Conservation (phyloP, 192 early-diverging fungal species). For the Coemansia sp. region DNA sequence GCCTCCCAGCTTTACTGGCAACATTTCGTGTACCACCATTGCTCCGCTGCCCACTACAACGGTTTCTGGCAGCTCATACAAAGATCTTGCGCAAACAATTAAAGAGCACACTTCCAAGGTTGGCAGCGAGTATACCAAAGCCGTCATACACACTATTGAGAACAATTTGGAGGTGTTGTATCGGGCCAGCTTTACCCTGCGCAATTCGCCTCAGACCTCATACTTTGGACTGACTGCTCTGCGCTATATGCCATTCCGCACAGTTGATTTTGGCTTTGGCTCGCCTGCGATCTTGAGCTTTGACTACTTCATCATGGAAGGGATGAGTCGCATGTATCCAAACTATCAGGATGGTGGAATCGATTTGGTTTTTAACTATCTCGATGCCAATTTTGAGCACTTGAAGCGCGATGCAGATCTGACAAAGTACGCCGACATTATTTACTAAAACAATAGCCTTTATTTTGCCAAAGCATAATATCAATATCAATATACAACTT, state of each 20-base stretch:
- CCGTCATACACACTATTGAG: constrained; percentile 27
- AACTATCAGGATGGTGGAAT: constrained; percentile 49
- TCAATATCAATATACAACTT: too few relatives aligned
- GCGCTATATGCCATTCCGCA: constrained; percentile 35
- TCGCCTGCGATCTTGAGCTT: constrained; percentile 27
- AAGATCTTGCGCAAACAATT: constrained; percentile 28
- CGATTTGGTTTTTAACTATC: constrained; percentile 40
- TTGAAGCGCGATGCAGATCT: constrained; percentile 14
- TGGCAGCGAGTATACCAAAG: constrained; percentile 35
- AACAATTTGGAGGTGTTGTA: constrained; percentile 41
- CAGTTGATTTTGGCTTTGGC: constrained; percentile 51
- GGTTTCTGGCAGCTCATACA: constrained; percentile 15
- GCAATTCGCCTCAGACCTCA: constrained; percentile 36
- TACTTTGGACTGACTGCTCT: constrained; percentile 37
- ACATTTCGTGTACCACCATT: constrained; percentile 31
- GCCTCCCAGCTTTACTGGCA: constrained; percentile 32
- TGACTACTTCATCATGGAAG: constrained; percentile 34
- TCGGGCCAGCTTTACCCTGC: constrained; percentile 19
- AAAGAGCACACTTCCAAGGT: constrained; percentile 19
- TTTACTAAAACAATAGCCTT: constrained; percentile 14
- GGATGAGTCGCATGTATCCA: constrained; percentile 31
- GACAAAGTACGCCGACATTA: constrained; percentile 30
- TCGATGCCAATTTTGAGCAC: constrained; percentile 23
- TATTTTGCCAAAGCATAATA: too few relatives aligned
- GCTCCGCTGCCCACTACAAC: constrained; percentile 11